Percentiles rank a stretch among this genome's conserved stretches.
phyloP scores from a whole-genome alignment of 768 basidiomycete species.

The Pleurotus sapidus region DNA sequence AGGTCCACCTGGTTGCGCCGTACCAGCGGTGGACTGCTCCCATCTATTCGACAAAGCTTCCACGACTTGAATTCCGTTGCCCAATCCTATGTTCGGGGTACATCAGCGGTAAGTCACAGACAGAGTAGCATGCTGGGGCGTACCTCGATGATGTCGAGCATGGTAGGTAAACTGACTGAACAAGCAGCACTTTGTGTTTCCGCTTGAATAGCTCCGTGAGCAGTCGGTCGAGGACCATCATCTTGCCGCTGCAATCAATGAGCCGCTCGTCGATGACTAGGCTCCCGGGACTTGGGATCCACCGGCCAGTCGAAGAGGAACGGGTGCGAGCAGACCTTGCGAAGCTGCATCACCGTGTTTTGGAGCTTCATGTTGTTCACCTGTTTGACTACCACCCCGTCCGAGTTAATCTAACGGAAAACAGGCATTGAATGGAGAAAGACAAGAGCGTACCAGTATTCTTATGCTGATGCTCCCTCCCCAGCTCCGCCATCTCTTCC shows the following conservation, averaged over 20 bases:
- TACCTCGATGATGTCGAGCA: constrained; percentile 95
- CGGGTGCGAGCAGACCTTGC: constrained; percentile 94
- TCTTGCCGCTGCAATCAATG: constrained; percentile 89
- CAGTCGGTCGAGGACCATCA: constrained; percentile 92
- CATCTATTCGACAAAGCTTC: constrained; percentile 90
- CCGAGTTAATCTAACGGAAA: not conserved
- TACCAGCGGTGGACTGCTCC: constrained; percentile 73
- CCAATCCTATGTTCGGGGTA: constrained; percentile 64
- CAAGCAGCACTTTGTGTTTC: constrained; percentile 80
- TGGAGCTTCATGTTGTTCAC: constrained; percentile 93
- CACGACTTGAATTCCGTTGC: constrained; percentile 80
- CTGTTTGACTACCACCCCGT: constrained; percentile 55
- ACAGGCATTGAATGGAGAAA: not conserved
- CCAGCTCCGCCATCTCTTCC: constrained; percentile 51
- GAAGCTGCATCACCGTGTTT: constrained; percentile 95
- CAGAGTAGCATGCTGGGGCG: constrained; percentile 9
- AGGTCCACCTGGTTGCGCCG: constrained; percentile 81
- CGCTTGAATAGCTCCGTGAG: constrained; percentile 77
- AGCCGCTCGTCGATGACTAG: constrained; percentile 75
- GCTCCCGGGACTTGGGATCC: constrained; percentile 57
- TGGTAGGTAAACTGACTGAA: constrained; percentile 95
- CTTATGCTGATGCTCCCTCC: constrained; percentile 54
- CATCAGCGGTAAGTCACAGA: not conserved
- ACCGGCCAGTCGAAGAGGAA: constrained; percentile 85
- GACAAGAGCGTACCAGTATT: constrained; percentile 47